Evolutionary conservation across 805 yeast species (phyloP).

Genomic region (Starmerella scarabaei): DNA sequence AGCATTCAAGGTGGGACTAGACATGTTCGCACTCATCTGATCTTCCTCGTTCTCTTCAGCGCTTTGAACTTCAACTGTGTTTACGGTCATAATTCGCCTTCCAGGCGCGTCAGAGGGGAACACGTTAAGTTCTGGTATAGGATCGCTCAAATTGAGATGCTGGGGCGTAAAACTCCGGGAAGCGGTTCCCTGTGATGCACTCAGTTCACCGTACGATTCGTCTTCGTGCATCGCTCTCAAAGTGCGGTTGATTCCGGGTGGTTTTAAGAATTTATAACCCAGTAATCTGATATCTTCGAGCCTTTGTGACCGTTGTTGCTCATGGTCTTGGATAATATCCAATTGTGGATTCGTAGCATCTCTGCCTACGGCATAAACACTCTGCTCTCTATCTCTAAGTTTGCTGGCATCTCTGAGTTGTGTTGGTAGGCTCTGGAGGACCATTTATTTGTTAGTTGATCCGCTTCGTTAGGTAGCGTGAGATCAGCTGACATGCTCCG

Average conservation of each 20-base stretch:
- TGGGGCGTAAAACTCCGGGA: no score
- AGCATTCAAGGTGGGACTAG: constrained; percentile 11
- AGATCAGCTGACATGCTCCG: no score
- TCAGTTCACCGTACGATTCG: constrained; percentile 6
- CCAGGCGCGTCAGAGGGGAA: no score
- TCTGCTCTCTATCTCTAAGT: background rate
- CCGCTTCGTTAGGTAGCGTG: no score
- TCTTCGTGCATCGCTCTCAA: constrained; percentile 29
- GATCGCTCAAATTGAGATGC: no score
- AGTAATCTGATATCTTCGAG: constrained; percentile 8
- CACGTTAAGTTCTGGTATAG: no score
- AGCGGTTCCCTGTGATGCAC: no score
- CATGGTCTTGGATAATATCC: background rate
- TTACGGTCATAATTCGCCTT: no score
- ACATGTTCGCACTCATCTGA: background rate
- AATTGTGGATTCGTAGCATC: background rate
- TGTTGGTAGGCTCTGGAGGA: background rate
- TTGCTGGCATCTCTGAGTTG: background rate
- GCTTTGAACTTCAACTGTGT: no score
- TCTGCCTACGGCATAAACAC: background rate
- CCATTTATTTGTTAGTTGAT: background rate
- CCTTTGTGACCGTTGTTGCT: background rate
- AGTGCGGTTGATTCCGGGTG: constrained; percentile 49
- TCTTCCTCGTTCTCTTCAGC: no score
- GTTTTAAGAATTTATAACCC: constrained; percentile 30